Conservation (phyloP, 2,329 filamentous ascomycete species). For the Coleophoma cylindrospora region DNA sequence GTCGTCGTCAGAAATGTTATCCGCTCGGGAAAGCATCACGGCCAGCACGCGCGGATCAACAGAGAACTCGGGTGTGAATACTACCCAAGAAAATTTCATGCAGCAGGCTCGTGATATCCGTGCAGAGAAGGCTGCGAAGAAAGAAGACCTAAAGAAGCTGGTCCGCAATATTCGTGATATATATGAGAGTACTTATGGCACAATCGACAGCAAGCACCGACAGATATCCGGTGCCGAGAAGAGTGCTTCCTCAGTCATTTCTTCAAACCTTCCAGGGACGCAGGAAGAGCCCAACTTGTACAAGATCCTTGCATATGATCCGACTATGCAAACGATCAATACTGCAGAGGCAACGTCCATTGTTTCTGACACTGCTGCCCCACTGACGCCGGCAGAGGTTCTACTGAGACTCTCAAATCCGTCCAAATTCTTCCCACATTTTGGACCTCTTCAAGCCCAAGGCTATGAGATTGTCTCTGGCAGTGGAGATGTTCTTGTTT, state of each 20-base stretch:
- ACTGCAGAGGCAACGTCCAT: conserved; percentile 56
- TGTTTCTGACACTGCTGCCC: conserved; percentile 39
- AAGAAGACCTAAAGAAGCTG: conserved; percentile 24
- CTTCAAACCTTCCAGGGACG: background rate
- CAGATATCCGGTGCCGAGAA: conserved; percentile 11
- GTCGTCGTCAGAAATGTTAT: background rate
- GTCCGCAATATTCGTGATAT: conserved; percentile 32
- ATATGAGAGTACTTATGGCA: conserved; percentile 36
- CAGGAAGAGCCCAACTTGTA: conserved; percentile 36
- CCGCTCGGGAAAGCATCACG: too few relatives aligned
- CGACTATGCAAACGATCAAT: conserved; percentile 49
- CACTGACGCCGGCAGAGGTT: conserved; percentile 54
- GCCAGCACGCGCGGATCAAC: too few relatives aligned
- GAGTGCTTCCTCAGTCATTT: background rate
- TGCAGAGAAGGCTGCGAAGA: background rate
- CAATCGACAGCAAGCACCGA: conserved; percentile 27
- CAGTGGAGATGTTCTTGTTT: conserved; percentile 57
- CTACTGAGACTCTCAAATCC: conserved; percentile 57
- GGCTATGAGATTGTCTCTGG: conserved; percentile 66
- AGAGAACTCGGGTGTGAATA: too few relatives aligned
- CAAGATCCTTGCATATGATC: conserved; percentile 64
- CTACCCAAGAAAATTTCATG: too few relatives aligned
- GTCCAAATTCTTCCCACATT: conserved; percentile 60
- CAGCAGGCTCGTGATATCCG: too few relatives aligned
- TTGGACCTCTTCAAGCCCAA: conserved; percentile 50